Evolutionary conservation across 2,329 filamentous ascomycete genomes (phyloP).

Genomic region (Pyricularia grisea): DNA sequence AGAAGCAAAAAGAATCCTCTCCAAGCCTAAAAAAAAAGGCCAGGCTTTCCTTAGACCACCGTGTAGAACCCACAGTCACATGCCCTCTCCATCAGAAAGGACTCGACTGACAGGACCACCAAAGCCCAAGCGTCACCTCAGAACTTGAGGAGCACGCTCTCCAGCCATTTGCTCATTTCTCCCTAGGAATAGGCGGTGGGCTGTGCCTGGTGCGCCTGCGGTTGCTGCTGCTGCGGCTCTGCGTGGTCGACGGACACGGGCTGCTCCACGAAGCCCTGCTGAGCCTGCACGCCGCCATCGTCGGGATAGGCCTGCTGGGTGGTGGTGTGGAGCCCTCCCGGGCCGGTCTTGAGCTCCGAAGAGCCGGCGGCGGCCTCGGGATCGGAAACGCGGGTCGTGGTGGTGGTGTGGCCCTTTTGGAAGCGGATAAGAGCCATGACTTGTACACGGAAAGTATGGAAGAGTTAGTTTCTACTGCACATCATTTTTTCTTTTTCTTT

Average conservation of each 20-base stretch:
- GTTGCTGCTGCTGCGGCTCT: constrained; percentile 9
- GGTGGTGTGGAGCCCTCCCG: background rate
- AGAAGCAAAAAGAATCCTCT: background rate
- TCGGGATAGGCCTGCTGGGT: background rate
- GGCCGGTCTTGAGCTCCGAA: constrained; percentile 4
- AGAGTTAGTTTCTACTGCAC: background rate
- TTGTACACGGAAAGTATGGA: background rate
- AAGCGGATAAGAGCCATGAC: constrained; percentile 3
- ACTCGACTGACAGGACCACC: background rate
- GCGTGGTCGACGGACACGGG: background rate
- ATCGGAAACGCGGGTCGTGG: background rate
- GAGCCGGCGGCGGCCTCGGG: background rate
- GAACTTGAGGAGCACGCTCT: background rate
- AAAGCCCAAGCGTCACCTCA: background rate
- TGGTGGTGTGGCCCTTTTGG: background rate
- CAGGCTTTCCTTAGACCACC: background rate
- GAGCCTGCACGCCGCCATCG: background rate
- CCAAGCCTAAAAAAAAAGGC: background rate
- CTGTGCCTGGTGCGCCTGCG: constrained; percentile 7
- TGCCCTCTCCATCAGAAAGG: background rate
- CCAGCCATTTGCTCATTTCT: background rate
- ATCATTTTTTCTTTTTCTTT: background rate
- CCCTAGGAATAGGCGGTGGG: background rate
- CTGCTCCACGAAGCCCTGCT: background rate
- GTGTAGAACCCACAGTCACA: background rate